Evolutionary conservation across 352 stramenopile genomes (phyloP).

Genomic region (Phytopythium mirpurense): DNA sequence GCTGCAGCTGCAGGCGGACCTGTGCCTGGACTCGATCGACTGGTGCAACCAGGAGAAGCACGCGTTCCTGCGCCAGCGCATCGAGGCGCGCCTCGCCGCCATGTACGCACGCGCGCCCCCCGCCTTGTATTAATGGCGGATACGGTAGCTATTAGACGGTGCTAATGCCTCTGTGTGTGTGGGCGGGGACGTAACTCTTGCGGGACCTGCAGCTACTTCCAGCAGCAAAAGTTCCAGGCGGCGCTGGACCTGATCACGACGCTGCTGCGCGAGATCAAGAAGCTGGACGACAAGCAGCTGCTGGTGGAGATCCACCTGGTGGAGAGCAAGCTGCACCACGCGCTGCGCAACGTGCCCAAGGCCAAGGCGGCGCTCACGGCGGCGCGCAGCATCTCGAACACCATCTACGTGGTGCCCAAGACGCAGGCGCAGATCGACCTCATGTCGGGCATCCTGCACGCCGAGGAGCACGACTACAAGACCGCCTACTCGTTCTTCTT

Average conservation of each 20-base stretch:
- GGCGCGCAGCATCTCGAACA: slow-evolving; percentile 95
- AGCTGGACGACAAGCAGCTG: slow-evolving; percentile 99
- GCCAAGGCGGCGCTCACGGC: slow-evolving; percentile 95
- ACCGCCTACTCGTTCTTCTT: slow-evolving; percentile 99
- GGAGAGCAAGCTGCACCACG: slow-evolving; percentile 97
- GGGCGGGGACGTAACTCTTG: too few species aligned
- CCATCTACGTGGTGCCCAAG: slow-evolving; percentile 95
- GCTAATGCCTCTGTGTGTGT: neutral
- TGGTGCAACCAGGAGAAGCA: slow-evolving; percentile 94
- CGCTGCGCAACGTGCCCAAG: slow-evolving; percentile 96
- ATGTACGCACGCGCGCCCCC: slow-evolving; percentile 32
- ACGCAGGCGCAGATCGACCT: slow-evolving; percentile 95
- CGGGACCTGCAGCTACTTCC: slow-evolving; percentile 63
- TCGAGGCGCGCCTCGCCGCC: slow-evolving; percentile 94
- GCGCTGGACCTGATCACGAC: slow-evolving; percentile 93
- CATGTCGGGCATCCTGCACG: slow-evolving; percentile 97
- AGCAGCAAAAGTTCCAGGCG: slow-evolving; percentile 88
- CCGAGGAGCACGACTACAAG: slow-evolving; percentile 98
- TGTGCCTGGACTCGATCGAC: slow-evolving; percentile 95
- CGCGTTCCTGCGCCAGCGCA: slow-evolving; percentile 97
- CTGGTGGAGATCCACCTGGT: slow-evolving; percentile 98
- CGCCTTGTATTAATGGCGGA: too few species aligned
- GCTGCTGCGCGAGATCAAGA: slow-evolving; percentile 97
- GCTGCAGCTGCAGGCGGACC: slow-evolving; percentile 91
- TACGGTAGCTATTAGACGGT: too few species aligned